Evolutionary conservation across 2,329 filamentous ascomycete species (phyloP).

Genomic region (Colletotrichum karsti): DNA sequence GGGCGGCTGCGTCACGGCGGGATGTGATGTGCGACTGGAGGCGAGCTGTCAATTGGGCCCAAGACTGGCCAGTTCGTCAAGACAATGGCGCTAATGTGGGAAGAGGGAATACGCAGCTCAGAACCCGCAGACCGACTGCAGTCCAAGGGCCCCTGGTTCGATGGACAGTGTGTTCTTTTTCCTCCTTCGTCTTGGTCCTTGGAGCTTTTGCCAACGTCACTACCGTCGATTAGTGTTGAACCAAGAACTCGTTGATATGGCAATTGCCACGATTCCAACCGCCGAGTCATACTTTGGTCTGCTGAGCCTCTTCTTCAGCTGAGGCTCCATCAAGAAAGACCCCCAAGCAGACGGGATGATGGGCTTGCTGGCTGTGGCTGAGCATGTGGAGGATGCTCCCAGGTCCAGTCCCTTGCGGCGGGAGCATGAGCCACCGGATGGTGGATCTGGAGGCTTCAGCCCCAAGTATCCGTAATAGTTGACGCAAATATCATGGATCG

Average conservation of each 20-base stretch:
- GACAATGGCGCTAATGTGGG: slow-evolving; percentile 26
- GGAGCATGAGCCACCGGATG: slow-evolving; percentile 1
- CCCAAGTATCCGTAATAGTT: not conserved
- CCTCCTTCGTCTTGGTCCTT: no score
- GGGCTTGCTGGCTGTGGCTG: not conserved
- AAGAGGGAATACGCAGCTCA: slow-evolving; percentile 18
- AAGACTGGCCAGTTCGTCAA: slow-evolving; percentile 21
- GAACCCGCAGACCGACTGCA: slow-evolving; percentile 18
- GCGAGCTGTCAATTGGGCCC: slow-evolving; percentile 17
- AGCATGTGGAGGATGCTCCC: not conserved
- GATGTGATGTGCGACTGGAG: slow-evolving; percentile 7
- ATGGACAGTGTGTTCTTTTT: not conserved
- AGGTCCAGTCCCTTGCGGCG: no score
- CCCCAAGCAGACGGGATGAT: not conserved
- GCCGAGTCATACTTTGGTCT: not conserved
- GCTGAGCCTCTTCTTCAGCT: not conserved
- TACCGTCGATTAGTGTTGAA: no score
- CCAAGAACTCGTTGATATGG: no score
- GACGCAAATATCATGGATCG: not conserved
- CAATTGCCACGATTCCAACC: not conserved
- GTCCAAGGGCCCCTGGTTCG: not conserved
- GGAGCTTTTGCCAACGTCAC: no score
- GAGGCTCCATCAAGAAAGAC: not conserved
- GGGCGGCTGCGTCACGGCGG: slow-evolving; percentile 13
- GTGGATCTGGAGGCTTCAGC: not conserved